Percentiles rank a stretch among this genome's conserved stretches.
Conservation (phyloP, 495 filamentous ascomycete genomes). For the Neurospora sp. region DNA sequence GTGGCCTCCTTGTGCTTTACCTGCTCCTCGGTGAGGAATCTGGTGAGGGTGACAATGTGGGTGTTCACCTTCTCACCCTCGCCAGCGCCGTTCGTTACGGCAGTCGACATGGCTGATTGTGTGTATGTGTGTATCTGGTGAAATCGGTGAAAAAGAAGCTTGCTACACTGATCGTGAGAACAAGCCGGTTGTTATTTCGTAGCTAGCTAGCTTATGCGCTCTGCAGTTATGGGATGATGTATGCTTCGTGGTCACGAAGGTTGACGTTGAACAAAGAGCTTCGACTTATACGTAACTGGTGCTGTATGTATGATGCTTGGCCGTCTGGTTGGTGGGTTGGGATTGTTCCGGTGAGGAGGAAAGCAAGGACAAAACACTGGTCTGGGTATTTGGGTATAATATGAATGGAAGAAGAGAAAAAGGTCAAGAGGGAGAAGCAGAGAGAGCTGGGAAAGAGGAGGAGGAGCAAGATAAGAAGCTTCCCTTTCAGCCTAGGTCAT, state of each 20-base stretch:
- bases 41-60: constrained; percentile 86
- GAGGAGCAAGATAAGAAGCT: background rate
- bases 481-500: background rate
- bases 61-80: constrained; percentile 77
- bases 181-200: background rate
- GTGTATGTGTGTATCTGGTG: background rate
- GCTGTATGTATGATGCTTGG: background rate
- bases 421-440: background rate
- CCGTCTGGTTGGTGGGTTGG: background rate
- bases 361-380: background rate
- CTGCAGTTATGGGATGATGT: background rate
- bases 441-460: background rate
- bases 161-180: background rate
- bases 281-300: background rate
- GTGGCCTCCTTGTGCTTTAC: constrained; percentile 86
- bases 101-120: constrained; percentile 6
- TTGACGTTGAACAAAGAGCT: background rate
- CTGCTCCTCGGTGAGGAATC: constrained; percentile 95
- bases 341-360: background rate
- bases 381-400: background rate
- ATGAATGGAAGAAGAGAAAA: background rate
- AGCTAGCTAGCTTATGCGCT: background rate
- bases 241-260: background rate
- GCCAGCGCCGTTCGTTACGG: constrained; percentile 18
- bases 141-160: background rate